Conservation (phyloP, 2,329 filamentous ascomycete species). For the Trichoderma breve region DNA sequence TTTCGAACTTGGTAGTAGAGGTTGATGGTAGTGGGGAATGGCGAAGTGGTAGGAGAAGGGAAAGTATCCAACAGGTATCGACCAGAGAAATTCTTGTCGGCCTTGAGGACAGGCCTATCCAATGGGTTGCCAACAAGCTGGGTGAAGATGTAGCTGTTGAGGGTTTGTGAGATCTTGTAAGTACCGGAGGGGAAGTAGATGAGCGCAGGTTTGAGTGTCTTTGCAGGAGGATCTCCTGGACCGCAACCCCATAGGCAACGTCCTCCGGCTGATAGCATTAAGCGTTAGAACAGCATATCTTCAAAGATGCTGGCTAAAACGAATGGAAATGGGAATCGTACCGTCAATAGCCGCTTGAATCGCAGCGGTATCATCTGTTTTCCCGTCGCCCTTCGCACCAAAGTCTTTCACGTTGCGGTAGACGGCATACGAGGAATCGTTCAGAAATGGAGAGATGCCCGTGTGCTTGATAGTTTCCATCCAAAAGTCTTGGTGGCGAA, state of each 20-base stretch:
- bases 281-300: background rate
- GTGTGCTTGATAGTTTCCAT: conserved; percentile 31
- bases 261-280: conserved; percentile 12
- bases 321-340: background rate
- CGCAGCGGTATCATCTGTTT: conserved; percentile 63
- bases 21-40: conserved; percentile 22
- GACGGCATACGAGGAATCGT: conserved; percentile 29
- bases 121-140: conserved; percentile 24
- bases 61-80: conserved; percentile 20
- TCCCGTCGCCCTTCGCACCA: conserved; percentile 31
- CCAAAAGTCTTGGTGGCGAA: conserved; percentile 23
- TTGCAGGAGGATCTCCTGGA: conserved; percentile 20
- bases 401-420: conserved; percentile 35
- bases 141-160: conserved; percentile 24
- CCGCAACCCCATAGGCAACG: conserved; percentile 21
- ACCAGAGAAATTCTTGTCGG: conserved; percentile 16
- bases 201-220: conserved; percentile 23
- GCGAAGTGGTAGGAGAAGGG: conserved; percentile 18
- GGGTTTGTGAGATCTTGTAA: conserved; percentile 25
- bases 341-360: conserved; percentile 71
- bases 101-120: conserved; percentile 19
- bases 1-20: conserved; percentile 22
- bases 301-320: background rate
- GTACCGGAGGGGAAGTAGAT: conserved; percentile 30
- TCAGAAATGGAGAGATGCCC: conserved; percentile 31